Conservation (phyloP, 2,329 filamentous ascomycete species). For the Ophidiomyces ophidiicola region DNA sequence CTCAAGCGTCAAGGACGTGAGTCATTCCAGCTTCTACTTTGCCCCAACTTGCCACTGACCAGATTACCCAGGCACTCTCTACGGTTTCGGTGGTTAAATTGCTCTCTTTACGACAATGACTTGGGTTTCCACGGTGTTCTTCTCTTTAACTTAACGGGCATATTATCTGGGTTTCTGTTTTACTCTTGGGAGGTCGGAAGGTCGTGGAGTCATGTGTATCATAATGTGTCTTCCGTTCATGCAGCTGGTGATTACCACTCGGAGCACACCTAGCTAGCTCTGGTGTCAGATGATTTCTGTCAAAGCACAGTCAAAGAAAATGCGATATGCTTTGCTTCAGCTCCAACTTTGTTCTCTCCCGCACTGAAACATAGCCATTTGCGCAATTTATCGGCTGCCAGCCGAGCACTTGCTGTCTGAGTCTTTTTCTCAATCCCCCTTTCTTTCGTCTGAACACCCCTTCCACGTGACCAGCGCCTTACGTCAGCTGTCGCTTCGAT, state of each 20-base stretch:
- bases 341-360: not conserved
- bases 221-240: constrained; percentile 11
- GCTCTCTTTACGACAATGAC: constrained; percentile 11
- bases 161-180: constrained; percentile 13
- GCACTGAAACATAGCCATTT: too few species aligned
- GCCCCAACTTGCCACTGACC: constrained; percentile 12
- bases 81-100: constrained; percentile 77
- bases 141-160: constrained; percentile 9
- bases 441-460: too few species aligned
- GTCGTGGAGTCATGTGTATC: constrained; percentile 13
- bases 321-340: constrained; percentile 10
- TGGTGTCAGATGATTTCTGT: constrained; percentile 8
- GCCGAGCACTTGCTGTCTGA: too few species aligned
- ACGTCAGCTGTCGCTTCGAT: too few species aligned
- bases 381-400: too few species aligned
- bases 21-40: constrained; percentile 14
- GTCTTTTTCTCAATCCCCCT: too few species aligned
- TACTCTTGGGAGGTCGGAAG: constrained; percentile 11
- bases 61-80: constrained; percentile 50
- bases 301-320: constrained; percentile 9
- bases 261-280: constrained; percentile 7
- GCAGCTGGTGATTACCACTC: constrained; percentile 6
- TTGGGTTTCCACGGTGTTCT: constrained; percentile 14
- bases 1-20: constrained; percentile 51
- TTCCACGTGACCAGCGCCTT: too few species aligned